Base-by-base conservation (phyloP, 163 green algal genomes). In the Picocystis sp. region DNA sequence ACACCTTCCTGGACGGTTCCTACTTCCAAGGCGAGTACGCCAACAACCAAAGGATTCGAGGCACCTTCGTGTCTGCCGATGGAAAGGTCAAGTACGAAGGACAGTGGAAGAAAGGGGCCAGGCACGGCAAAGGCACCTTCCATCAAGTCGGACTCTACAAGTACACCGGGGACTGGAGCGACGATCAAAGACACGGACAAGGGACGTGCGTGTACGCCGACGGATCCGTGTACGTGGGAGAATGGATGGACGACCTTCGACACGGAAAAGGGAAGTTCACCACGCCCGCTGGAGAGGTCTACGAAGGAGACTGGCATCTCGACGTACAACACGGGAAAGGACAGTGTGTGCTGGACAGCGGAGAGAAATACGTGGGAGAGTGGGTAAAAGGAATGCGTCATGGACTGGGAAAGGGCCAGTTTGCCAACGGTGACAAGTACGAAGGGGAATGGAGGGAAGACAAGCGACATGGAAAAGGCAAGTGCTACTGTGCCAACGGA, bases 241-340 rank as follows among this genome's bases (percentile, higher is more conserved):
- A 80, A 21, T 86, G 73, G 77, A 50, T 47, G n/a, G 56, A 58
- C 12, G 72, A 83, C 65, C 61, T 60, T 22, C 69, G 76, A n/a
- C 33, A 76, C 47, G 72, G 69, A 58, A 56, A 54, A 52, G 13
- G 47, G 34, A 34, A 53, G 15, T 19, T 53, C 15, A 33, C 24
- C n/a, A 23, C 24, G 50, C 23, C 15, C 19, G 10, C 22, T 52
- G 53, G 64, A 11, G 50, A 71, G 11, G 35, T 53, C 15, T 86
- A 80, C 57, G 60, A 66, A 17, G 78, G 78, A 11, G 52, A 66
- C 3, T 86, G 74, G 74, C 25, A 60, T 10, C n/a, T 23, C 1
- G 75, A 57, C 29, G 13, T 41, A 42, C 54, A 57, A 8, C 29
- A 38, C 8, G n/a, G 47, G 47, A 22, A 35, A 54, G n/a, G 47